Evolutionary conservation across 768 basidiomycete genomes (phyloP).

Genomic region (Leucocoprinus leucothites): DNA sequence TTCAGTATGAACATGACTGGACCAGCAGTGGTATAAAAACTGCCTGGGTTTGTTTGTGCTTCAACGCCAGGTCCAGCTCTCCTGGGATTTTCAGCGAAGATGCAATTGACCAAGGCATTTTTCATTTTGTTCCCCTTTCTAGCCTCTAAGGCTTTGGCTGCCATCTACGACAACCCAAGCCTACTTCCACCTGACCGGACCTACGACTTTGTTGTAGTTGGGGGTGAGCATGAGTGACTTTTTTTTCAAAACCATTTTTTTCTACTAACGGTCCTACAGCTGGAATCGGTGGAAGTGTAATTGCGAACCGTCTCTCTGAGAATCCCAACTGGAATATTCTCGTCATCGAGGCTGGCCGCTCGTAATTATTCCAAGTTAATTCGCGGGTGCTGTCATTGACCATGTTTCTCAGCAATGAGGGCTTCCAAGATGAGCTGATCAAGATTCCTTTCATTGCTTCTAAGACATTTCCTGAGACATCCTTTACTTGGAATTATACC

Average conservation of each 20-base stretch:
- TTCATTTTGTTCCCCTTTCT: constrained; percentile 6
- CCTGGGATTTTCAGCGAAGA: not conserved
- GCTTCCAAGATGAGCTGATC: constrained; percentile 3
- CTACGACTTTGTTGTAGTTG: constrained; percentile 11
- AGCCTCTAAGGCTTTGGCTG: constrained; percentile 5
- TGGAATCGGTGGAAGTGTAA: constrained; percentile 24
- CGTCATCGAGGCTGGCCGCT: constrained; percentile 24
- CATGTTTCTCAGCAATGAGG: not conserved
- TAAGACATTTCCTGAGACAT: constrained; percentile 5
- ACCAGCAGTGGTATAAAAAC: not conserved
- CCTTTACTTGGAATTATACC: constrained; percentile 29
- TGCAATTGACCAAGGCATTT: not conserved
- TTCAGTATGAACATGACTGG: not conserved
- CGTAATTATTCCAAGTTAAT: constrained; percentile 12
- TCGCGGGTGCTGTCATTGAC: too few relatives aligned
- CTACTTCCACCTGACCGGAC: constrained; percentile 1
- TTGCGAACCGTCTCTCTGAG: constrained; percentile 23
- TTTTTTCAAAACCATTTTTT: not conserved
- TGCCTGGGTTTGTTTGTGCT: not conserved
- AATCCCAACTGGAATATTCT: constrained; percentile 18
- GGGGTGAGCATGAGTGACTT: constrained; percentile 3
- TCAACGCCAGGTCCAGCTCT: not conserved
- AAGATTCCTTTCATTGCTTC: constrained; percentile 1
- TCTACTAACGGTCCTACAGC: not conserved
- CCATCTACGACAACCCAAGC: constrained; percentile 10